phyloP scores from a whole-genome alignment of 2,329 filamentous ascomycete genomes.

The Coniochaeta sp. region DNA sequence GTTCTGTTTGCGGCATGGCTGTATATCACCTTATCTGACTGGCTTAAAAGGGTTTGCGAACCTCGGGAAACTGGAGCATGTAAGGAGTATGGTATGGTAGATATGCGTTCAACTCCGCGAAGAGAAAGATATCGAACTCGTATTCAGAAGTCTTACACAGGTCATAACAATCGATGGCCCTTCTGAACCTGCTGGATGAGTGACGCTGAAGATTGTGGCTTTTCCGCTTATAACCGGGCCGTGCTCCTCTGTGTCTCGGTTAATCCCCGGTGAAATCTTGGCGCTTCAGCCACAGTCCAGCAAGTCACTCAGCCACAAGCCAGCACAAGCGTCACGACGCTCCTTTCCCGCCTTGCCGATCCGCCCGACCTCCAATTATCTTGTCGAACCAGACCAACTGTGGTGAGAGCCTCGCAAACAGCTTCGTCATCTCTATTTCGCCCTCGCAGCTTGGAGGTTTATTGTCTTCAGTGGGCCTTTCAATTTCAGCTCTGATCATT shows the following conservation, averaged over 20 bases:
- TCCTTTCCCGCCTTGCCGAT: not conserved
- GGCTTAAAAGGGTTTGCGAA: not conserved
- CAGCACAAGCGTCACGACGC: not conserved
- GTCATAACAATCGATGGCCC: no score
- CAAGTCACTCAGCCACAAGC: not conserved
- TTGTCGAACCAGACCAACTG: not conserved
- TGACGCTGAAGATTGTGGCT: not conserved
- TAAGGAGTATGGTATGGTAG: not conserved
- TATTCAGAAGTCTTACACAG: no score
- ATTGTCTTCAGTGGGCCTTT: not conserved
- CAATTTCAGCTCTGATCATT: not conserved
- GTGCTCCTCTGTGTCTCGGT: not conserved
- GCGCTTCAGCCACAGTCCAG: not conserved
- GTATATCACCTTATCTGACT: not conserved
- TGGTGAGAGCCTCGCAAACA: slow-evolving; percentile 4
- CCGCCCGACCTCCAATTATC: not conserved
- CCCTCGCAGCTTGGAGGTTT: slow-evolving; percentile 1
- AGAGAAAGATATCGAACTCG: not conserved
- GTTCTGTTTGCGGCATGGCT: no score
- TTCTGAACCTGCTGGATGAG: no score
- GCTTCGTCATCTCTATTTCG: slow-evolving; percentile 2
- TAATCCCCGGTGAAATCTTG: not conserved
- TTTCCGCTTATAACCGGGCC: not conserved
- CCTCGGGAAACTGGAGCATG: not conserved
- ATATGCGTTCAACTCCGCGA: not conserved